Percentiles rank a stretch among this genome's conserved stretches.
Conservation (phyloP, 768 basidiomycete genomes). For the Lentinula boryana region DNA sequence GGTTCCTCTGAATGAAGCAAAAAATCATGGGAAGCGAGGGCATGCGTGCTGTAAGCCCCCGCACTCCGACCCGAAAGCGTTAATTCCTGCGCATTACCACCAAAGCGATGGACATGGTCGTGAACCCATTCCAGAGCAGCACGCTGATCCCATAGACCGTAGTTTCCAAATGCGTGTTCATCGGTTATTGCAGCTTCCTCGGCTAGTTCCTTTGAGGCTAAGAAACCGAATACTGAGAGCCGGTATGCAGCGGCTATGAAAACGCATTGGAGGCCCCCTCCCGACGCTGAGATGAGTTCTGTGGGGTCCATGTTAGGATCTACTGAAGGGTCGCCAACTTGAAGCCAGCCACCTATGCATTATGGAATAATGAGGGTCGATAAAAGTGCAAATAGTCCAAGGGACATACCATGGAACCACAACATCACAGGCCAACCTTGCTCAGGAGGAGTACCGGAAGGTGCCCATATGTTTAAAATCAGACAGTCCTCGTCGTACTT, state of each 20-base stretch:
- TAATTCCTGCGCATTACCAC: constrained; percentile 1
- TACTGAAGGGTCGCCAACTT: constrained; percentile 7
- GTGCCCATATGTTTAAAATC: constrained; percentile 6
- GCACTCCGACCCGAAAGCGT: constrained; percentile 8
- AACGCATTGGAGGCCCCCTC: constrained; percentile 4
- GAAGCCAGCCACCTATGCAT: constrained; percentile 4
- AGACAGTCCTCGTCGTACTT: constrained; percentile 6
- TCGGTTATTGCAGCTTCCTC: neutral
- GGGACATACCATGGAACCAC: constrained; percentile 7
- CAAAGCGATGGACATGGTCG: constrained; percentile 2
- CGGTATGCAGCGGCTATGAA: constrained; percentile 7
- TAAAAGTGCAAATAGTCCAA: neutral
- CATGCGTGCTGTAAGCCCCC: constrained; percentile 7
- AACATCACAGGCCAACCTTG: constrained; percentile 9
- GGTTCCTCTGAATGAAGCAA: neutral
- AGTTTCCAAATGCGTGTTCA: constrained; percentile 4
- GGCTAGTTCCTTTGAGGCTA: constrained; percentile 4
- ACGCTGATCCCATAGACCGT: constrained; percentile 8
- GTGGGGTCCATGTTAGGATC: constrained; percentile 7
- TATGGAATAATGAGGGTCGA: neutral
- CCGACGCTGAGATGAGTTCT: constrained; percentile 2
- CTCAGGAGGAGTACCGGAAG: constrained; percentile 2
- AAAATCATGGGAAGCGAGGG: constrained; percentile 5
- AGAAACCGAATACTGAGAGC: constrained; percentile 6
- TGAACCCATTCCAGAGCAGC: constrained; percentile 7